Evolutionary conservation across 2,329 filamentous ascomycete genomes (phyloP), one percentile per base, ranked within the genome.

Genomic region (Ceratocystis ficicola): DNA sequence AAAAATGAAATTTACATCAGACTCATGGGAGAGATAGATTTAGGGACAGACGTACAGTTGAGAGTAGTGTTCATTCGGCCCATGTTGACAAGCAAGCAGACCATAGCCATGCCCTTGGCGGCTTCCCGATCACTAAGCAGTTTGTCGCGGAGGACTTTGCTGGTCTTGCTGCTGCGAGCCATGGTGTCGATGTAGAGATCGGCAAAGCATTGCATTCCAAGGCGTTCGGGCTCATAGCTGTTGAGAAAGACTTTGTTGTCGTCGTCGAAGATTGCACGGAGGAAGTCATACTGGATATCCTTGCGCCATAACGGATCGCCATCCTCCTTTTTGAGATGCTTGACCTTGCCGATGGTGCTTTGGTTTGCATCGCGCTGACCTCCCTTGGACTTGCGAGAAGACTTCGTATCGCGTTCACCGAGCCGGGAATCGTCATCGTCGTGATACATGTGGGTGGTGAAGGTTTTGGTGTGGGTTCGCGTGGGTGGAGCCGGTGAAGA

Each of bases 71-170:
- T 99, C 94, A 99, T 99, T 69, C 94, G 83, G 67, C 94, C 94
- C 69, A 99, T 89, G 73, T 99, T 99, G 74, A 99, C 94, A 71
- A 99, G 78, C 70, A 99, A 79, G 76, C 94, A 99, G 67, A 99
- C 93, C 94, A 99, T 99, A 64, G 94, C 94, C 94, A 99, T 99
- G 73, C 90, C 93, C 75, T 96, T 91, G 44, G 93, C 94, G 25
- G 92, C 92, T 69, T 90, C 87, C 72, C 90, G 86, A 74, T 99
- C 94, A 70, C 87, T 94, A 72, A 96, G 82, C 69, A 99, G 81
- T 79, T 99, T 97, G 76, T 99, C 94, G 75, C 95, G 90, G 69
- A 99, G 81, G 62, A 99, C 94, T 77, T 97, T 97, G 81, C 94
- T 97, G 32, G 93, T 97, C 80, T 99, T 99, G 81, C 90, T 96